phyloP scores from a whole-genome alignment of 495 filamentous ascomycete species.

The Pyronema domesticum region DNA sequence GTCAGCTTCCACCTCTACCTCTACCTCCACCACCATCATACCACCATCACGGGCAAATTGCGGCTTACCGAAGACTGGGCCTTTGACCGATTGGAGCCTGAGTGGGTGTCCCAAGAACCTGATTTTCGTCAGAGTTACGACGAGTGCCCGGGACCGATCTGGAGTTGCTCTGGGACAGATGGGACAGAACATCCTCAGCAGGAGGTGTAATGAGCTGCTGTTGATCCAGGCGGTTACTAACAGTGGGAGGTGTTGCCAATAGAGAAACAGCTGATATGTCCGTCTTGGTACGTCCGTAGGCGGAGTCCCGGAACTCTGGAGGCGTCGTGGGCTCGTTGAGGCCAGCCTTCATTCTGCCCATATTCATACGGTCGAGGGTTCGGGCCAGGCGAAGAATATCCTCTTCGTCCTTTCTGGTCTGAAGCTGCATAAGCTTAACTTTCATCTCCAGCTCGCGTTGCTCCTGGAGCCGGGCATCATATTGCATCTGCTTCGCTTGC shows the following conservation, averaged over 20 bases:
- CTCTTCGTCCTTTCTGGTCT: conserved; percentile 58
- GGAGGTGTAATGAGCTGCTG: conserved; percentile 36
- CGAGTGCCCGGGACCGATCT: conserved; percentile 76
- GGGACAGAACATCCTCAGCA: conserved; percentile 29
- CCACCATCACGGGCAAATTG: neutral
- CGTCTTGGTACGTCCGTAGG: conserved; percentile 13
- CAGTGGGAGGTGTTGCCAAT: conserved; percentile 49
- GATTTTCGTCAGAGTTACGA: conserved; percentile 65
- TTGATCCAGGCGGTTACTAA: conserved; percentile 53
- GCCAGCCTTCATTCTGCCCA: conserved; percentile 45
- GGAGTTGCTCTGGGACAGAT: conserved; percentile 40
- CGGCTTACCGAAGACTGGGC: conserved; percentile 30
- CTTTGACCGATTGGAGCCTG: conserved; percentile 50
- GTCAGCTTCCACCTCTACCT: neutral
- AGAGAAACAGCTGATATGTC: conserved; percentile 12
- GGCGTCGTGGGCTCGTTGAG: conserved; percentile 76
- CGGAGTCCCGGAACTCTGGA: conserved; percentile 65
- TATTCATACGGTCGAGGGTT: conserved; percentile 44
- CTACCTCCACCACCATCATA: neutral
- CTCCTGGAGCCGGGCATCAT: conserved; percentile 62
- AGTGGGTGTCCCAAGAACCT: conserved; percentile 46
- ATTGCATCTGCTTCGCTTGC: conserved; percentile 78
- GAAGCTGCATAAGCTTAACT: conserved; percentile 67
- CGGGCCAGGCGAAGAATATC: conserved; percentile 69
- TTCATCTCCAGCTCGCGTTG: conserved; percentile 74